Conservation (phyloP, 1,139 yeast species). For the Scheffersomyces illinoinensis region DNA sequence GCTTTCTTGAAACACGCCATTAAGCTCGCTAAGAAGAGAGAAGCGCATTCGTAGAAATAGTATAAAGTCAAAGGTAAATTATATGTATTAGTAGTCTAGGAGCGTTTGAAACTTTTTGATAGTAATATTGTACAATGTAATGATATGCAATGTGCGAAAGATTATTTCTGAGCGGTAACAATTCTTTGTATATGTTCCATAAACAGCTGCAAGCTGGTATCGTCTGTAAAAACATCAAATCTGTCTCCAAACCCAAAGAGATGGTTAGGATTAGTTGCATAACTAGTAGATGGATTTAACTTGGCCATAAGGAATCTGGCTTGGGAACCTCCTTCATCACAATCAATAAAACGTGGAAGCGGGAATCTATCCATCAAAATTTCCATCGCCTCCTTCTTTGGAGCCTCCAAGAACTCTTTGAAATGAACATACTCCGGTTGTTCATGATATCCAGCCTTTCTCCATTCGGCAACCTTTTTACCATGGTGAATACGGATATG, state of each 20-base stretch:
- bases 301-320: conserved; percentile 76
- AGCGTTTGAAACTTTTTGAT: not conserved
- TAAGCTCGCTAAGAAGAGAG: conserved; percentile 24
- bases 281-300: conserved; percentile 70
- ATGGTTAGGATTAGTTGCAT: conserved; percentile 43
- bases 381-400: conserved; percentile 70
- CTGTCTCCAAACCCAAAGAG: conserved; percentile 27
- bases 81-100: not conserved
- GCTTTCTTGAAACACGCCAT: conserved; percentile 32
- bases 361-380: conserved; percentile 70
- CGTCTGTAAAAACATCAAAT: conserved; percentile 62
- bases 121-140: not conserved
- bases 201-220: conserved; percentile 65
- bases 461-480: conserved; percentile 67
- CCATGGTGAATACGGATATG: conserved; percentile 74
- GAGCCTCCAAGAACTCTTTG: conserved; percentile 59
- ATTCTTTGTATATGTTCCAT: conserved; percentile 56
- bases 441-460: conserved; percentile 67
- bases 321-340: conserved; percentile 78
- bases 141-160: not conserved
- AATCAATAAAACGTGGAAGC: conserved; percentile 69
- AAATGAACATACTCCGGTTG: conserved; percentile 64
- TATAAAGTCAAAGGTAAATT: not conserved
- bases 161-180: conserved; percentile 25
- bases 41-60: not conserved